phyloP scores from a whole-genome alignment of 257 asterid species.

The Lavandula angustifolia region DNA sequence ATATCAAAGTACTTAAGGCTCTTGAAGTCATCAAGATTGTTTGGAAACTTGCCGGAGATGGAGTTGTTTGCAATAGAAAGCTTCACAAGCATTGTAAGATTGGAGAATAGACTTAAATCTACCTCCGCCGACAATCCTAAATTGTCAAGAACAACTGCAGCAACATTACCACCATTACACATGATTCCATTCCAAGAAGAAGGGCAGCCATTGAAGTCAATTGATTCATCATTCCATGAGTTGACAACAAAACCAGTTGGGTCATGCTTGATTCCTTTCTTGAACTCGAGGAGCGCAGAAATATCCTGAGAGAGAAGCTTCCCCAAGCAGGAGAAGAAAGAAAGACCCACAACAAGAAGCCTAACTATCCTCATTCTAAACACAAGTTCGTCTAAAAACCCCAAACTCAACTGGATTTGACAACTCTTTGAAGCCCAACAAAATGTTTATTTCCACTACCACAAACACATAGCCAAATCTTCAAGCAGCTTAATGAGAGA shows the following conservation, averaged over 20 bases:
- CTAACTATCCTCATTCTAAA: conserved; percentile 58
- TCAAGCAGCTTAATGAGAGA: conserved; percentile 32
- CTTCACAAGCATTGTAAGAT: conserved; percentile 84
- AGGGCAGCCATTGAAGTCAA: conserved; percentile 96
- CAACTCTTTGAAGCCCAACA: conserved; percentile 15
- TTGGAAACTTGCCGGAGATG: conserved; percentile 62
- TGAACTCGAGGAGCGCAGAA: conserved; percentile 75
- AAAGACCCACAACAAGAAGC: conserved; percentile 49
- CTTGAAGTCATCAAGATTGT: conserved; percentile 59
- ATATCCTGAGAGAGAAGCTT: conserved; percentile 97
- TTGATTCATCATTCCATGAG: conserved; percentile 97
- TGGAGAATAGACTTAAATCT: conserved; percentile 74
- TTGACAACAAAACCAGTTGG: conserved; percentile 84
- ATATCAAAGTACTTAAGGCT: conserved; percentile 77
- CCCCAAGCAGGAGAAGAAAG: conserved; percentile 54
- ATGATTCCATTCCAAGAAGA: conserved; percentile 97
- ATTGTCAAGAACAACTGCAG: conserved; percentile 85
- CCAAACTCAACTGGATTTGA: conserved; percentile 22
- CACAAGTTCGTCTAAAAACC: conserved; percentile 20
- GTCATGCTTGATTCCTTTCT: conserved; percentile 91
- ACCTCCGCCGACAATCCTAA: conserved; percentile 66
- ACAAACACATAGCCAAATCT: conserved; percentile 22
- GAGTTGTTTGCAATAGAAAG: conserved; percentile 88
- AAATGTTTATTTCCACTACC: not conserved
- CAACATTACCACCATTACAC: conserved; percentile 96